These are phyloP conservation scores for Mucor racemosus DNA, from an alignment of 371 early-diverging fungal species.

Conservation along the genomic window DNA sequence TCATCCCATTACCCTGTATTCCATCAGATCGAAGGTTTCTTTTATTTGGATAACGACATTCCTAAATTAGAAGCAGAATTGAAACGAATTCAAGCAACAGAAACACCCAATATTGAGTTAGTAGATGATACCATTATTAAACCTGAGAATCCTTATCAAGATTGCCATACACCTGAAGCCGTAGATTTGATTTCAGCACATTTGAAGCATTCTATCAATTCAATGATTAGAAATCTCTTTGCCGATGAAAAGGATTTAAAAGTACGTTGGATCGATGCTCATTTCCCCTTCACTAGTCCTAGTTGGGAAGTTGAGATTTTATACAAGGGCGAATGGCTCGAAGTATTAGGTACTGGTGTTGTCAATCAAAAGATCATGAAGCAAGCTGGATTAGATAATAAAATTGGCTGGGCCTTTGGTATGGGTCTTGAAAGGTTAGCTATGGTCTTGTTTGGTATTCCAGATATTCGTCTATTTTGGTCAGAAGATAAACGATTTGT, in stretches of 20 bases:
- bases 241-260: slow-evolving; percentile 67
- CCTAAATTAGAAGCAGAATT: slow-evolving; percentile 30
- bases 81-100: slow-evolving; percentile 17
- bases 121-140: slow-evolving; percentile 62
- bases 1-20: slow-evolving; percentile 96
- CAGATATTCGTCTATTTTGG: slow-evolving; percentile 98
- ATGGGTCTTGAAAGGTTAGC: slow-evolving; percentile 96
- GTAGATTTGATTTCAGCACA: slow-evolving; percentile 67
- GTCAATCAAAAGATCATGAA: slow-evolving; percentile 85
- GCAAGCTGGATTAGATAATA: slow-evolving; percentile 66
- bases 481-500: slow-evolving; percentile 88
- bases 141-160: slow-evolving; percentile 63
- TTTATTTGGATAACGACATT: slow-evolving; percentile 50
- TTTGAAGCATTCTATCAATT: slow-evolving; percentile 81
- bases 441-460: slow-evolving; percentile 94
- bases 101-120: slow-evolving; percentile 58
- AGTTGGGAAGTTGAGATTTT: slow-evolving; percentile 96
- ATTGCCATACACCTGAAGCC: slow-evolving; percentile 53
- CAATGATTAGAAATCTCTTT: slow-evolving; percentile 77
- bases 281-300: slow-evolving; percentile 96
- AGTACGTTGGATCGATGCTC: slow-evolving; percentile 95
- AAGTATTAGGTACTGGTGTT: slow-evolving; percentile 94
- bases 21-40: slow-evolving; percentile 97
- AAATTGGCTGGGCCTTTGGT: slow-evolving; percentile 97
- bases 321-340: slow-evolving; percentile 95